Percentiles rank a stretch among this genome's conserved stretches.
Evolutionary conservation across 805 yeast genomes (phyloP).

Genomic region (Myxozyma monticola): DNA sequence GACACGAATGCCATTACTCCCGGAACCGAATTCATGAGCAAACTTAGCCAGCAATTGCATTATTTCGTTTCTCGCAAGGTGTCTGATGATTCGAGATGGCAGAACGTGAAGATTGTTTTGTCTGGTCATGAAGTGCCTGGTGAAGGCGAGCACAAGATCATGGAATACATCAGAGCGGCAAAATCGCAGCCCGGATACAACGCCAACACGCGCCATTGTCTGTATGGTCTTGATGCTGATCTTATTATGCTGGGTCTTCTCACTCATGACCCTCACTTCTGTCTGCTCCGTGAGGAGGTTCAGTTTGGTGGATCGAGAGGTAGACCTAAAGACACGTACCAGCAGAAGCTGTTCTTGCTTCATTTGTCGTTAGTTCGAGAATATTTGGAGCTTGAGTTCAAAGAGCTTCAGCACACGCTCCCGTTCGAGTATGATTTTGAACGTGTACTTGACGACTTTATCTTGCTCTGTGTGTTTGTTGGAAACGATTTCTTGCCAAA

Average conservation of each 20-base stretch:
- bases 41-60: conserved; percentile 74
- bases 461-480: conserved; percentile 86
- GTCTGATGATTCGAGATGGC: conserved; percentile 85
- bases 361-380: conserved; percentile 89
- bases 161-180: conserved; percentile 82
- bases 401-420: conserved; percentile 62
- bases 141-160: conserved; percentile 97
- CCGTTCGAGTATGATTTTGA: conserved; percentile 79
- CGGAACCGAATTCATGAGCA: conserved; percentile 95
- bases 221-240: conserved; percentile 96
- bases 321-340: conserved; percentile 53
- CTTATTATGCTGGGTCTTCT: conserved; percentile 89
- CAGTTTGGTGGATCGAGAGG: conserved; percentile 58
- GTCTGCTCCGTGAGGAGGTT: conserved; percentile 92
- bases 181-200: conserved; percentile 73
- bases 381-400: conserved; percentile 82
- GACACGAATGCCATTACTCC: conserved; percentile 95
- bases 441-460: conserved; percentile 85
- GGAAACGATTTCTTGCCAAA: conserved; percentile 98
- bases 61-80: conserved; percentile 87
- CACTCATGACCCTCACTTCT: conserved; percentile 94
- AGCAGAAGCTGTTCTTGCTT: conserved; percentile 77
- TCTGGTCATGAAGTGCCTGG: conserved; percentile 98
- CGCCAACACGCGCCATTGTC: conserved; percentile 85
- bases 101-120: conserved; percentile 67